phyloP scores from a whole-genome alignment of 1,284 basidiomycete species.

The Porodaedalea pini region DNA sequence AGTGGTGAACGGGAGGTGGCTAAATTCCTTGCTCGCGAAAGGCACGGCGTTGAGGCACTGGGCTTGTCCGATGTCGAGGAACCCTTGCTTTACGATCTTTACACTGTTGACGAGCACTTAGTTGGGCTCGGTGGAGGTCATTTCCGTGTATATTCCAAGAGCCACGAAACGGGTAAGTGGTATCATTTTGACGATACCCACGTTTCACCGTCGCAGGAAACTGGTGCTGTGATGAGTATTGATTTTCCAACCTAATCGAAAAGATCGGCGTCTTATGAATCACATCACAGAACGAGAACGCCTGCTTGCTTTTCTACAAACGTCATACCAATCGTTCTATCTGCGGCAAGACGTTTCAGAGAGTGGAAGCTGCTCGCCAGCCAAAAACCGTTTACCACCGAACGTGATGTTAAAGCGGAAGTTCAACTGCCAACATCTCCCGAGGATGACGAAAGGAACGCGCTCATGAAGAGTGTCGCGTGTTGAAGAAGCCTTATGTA shows the following conservation, averaged over 20 bases:
- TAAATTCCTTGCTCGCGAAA: slow-evolving; percentile 52
- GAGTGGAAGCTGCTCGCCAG: slow-evolving; percentile 51
- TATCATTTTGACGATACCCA: slow-evolving; percentile 97
- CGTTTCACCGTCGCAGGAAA: slow-evolving; percentile 58
- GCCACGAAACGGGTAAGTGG: slow-evolving; percentile 83
- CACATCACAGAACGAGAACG: slow-evolving; percentile 91
- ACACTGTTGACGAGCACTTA: slow-evolving; percentile 92
- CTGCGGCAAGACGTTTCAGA: slow-evolving; percentile 78
- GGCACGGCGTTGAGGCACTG: slow-evolving; percentile 53
- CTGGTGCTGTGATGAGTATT: slow-evolving; percentile 68
- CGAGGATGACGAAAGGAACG: slow-evolving; percentile 38
- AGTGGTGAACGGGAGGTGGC: slow-evolving; percentile 77
- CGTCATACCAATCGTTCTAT: slow-evolving; percentile 70
- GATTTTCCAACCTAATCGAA: no score
- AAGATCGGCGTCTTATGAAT: no score
- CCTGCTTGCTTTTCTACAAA: slow-evolving; percentile 95
- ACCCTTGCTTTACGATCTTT: slow-evolving; percentile 89
- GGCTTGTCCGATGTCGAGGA: slow-evolving; percentile 65
- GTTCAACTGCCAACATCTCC: slow-evolving; percentile 62
- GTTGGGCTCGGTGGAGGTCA: slow-evolving; percentile 97
- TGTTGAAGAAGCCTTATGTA: slow-evolving; percentile 92
- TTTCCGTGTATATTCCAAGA: slow-evolving; percentile 92
- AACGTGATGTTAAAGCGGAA: slow-evolving; percentile 26
- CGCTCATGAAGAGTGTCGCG: no score
- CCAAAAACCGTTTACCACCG: slow-evolving; percentile 23